A percentile compares a stretch with the other conserved stretches of the same genome.
These are phyloP conservation scores for Climacium dendroides DNA, from an alignment of 225 moss, liverwort and hornwort genomes.

Conservation along the genomic window DNA sequence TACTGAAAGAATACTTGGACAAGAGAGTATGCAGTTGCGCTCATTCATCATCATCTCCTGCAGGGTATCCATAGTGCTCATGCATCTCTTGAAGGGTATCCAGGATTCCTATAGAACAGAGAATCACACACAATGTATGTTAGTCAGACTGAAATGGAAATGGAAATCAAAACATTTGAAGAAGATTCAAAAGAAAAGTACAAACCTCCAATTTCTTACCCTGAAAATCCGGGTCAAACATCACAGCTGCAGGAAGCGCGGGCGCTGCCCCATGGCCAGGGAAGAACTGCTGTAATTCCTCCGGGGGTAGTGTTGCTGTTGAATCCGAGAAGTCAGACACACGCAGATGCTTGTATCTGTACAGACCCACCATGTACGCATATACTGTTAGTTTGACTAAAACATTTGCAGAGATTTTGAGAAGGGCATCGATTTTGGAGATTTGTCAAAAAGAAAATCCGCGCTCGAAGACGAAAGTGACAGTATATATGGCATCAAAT, in stretches of 20 bases:
- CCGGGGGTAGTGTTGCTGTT: conserved; percentile 41
- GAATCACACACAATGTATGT: neutral
- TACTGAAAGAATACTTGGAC: neutral
- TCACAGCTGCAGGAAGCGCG: conserved; percentile 4
- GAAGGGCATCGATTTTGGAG: neutral
- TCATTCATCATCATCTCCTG: neutral
- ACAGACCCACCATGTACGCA: neutral
- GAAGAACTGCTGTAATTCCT: conserved; percentile 54
- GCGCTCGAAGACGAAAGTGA: neutral
- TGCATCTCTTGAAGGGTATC: neutral
- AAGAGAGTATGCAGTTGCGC: neutral
- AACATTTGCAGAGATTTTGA: neutral
- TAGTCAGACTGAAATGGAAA: neutral
- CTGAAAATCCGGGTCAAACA: conserved; percentile 7
- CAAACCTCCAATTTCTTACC: conserved; percentile 24
- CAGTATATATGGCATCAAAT: neutral
- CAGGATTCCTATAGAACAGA: neutral
- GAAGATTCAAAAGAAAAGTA: conserved; percentile 9
- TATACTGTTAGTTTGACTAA: neutral
- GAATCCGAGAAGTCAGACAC: conserved; percentile 84
- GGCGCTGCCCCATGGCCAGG: neutral
- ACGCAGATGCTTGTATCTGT: conserved; percentile 66
- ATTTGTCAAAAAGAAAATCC: neutral
- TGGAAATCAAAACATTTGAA: neutral
- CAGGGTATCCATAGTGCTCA: neutral